A percentile compares a stretch with the other conserved stretches of the same genome.
Evolutionary conservation across 257 asterid species (phyloP).

Genomic region (Solanum paucissectum): DNA sequence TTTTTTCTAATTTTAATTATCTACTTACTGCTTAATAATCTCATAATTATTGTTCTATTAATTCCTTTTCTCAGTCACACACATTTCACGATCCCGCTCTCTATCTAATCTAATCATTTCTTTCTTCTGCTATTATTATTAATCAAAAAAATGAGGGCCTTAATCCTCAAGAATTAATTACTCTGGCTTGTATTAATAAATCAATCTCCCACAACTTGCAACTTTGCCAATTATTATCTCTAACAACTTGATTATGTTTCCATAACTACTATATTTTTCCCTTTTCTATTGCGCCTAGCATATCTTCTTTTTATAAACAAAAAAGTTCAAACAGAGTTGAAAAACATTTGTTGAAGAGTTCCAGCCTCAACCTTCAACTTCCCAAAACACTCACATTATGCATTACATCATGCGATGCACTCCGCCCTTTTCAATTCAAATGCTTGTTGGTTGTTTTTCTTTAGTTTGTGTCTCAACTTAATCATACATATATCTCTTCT

Average conservation of each 20-base stretch:
- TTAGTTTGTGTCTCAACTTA: background rate
- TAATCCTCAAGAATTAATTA: no score
- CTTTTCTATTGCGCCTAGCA: background rate
- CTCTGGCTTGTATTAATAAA: no score
- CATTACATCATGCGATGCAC: background rate
- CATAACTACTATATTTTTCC: background rate
- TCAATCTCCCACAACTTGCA: background rate
- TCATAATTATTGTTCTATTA: background rate
- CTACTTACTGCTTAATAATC: background rate
- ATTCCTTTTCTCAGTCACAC: background rate
- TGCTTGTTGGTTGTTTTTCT: background rate
- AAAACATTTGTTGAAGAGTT: background rate
- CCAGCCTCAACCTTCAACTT: background rate
- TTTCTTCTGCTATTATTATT: no score
- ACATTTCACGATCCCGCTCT: no score
- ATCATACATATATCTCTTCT: background rate
- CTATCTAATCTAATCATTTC: no score
- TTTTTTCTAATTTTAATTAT: background rate
- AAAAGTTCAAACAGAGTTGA: background rate
- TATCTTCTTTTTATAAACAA: background rate
- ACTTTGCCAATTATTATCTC: background rate
- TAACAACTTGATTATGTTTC: background rate
- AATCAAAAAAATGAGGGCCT: no score
- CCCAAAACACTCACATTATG: background rate
- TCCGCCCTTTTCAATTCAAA: background rate